phyloP scores from a whole-genome alignment of 2,329 filamentous ascomycete genomes.

The Verticillium nubilum region DNA sequence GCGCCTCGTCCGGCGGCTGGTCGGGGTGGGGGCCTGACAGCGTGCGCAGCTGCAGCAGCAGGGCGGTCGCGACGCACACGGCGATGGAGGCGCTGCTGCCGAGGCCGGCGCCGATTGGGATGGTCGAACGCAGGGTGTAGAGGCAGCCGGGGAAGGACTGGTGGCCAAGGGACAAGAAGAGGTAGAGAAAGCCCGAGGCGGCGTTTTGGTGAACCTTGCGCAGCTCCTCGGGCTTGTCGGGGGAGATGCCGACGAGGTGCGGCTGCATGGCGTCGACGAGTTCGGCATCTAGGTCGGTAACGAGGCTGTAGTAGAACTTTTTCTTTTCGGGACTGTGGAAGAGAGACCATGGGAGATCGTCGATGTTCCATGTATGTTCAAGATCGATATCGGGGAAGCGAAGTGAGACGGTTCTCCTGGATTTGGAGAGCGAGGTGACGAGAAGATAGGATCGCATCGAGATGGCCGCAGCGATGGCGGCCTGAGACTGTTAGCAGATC shows the following conservation, averaged over 20 bases:
- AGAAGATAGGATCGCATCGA: conserved; percentile 94
- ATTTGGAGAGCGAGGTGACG: conserved; percentile 90
- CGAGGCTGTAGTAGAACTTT: conserved; percentile 88
- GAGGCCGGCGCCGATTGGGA: conserved; percentile 85
- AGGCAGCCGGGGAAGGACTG: conserved; percentile 74
- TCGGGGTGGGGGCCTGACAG: conserved; percentile 88
- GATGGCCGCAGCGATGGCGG: conserved; percentile 90
- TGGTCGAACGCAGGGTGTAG: conserved; percentile 88
- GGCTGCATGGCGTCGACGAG: conserved; percentile 77
- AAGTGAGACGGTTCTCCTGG: conserved; percentile 78
- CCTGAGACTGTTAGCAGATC: conserved; percentile 35
- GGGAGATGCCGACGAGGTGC: conserved; percentile 67
- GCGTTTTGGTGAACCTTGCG: conserved; percentile 82
- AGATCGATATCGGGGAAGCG: conserved; percentile 89
- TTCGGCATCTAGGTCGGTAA: conserved; percentile 78
- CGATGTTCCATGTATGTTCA: conserved; percentile 89
- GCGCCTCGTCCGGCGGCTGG: conserved; percentile 81
- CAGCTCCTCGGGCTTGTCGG: conserved; percentile 57
- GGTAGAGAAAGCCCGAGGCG: conserved; percentile 82
- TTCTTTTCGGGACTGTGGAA: conserved; percentile 83
- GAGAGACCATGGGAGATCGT: conserved; percentile 77
- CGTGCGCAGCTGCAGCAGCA: conserved; percentile 83
- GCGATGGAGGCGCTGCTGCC: conserved; percentile 93
- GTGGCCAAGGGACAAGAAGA: conserved; percentile 82
- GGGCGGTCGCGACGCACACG: conserved; percentile 78